These are phyloP conservation scores for Aureobasidium subglaciale DNA, from an alignment of 2,329 filamentous ascomycete genomes.

Conservation along the genomic window DNA sequence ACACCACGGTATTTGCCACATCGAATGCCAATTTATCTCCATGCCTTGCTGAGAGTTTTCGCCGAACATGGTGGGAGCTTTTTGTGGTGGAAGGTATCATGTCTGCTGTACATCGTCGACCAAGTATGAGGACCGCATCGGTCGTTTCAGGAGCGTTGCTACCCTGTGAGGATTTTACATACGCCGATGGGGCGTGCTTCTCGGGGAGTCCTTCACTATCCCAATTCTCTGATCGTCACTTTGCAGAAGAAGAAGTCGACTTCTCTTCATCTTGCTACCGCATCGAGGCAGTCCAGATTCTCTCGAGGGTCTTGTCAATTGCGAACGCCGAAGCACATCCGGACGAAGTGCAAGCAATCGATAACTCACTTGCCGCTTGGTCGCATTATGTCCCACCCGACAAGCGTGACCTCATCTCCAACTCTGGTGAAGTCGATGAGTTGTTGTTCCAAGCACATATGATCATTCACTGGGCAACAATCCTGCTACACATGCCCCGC, in stretches of 20 bases:
- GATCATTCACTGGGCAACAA: slow-evolving; percentile 57
- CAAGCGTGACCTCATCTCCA: slow-evolving; percentile 65
- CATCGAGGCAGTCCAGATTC: slow-evolving; percentile 70
- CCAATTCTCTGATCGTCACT: slow-evolving; percentile 69
- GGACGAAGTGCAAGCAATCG: slow-evolving; percentile 48
- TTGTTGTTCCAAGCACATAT: slow-evolving; percentile 89
- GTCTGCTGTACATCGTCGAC: slow-evolving; percentile 67
- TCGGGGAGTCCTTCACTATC: slow-evolving; percentile 56
- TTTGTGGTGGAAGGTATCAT: slow-evolving; percentile 78
- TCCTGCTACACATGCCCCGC: slow-evolving; percentile 72
- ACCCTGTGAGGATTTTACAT: slow-evolving; percentile 75
- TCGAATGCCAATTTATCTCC: slow-evolving; percentile 57
- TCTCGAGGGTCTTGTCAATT: slow-evolving; percentile 63
- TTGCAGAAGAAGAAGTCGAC: slow-evolving; percentile 58
- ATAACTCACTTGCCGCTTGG: slow-evolving; percentile 65
- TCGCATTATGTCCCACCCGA: slow-evolving; percentile 66
- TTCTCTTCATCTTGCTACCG: slow-evolving; percentile 85
- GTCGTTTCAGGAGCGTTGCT: slow-evolving; percentile 62
- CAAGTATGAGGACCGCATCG: slow-evolving; percentile 61
- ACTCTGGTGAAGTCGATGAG: slow-evolving; percentile 70
- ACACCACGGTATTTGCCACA: slow-evolving; percentile 60
- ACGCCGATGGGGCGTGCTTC: slow-evolving; percentile 40
- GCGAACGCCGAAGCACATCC: slow-evolving; percentile 27
- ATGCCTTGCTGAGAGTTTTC: slow-evolving; percentile 72
- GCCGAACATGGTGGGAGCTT: slow-evolving; percentile 84